Base-by-base conservation (phyloP, 2,329 filamentous ascomycete genomes). In the Stachybotrys echinatus region DNA sequence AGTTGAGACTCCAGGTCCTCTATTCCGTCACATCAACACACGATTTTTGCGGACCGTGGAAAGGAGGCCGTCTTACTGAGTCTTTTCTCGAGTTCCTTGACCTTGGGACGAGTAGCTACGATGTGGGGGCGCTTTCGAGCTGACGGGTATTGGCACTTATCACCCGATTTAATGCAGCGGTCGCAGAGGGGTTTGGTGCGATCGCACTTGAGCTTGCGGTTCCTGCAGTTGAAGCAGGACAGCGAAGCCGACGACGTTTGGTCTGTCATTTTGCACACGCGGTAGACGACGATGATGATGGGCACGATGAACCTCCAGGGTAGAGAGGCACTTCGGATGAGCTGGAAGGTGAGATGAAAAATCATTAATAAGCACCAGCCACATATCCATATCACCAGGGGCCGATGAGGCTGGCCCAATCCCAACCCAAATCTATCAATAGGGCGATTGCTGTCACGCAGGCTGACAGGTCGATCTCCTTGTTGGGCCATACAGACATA, bases 1-100 rank as follows among this genome's bases (percentile, higher is more conserved):
- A 57, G 19, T 18, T 48, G 48, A 0, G 42, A 47, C 34, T 57
- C 55, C 37, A 85, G 74, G 46, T 80, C 71, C 23, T 54, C 55
- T 57, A 5, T 31, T 31, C n/a, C n/a, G n/a, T n/a, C 27, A 31
- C 12, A 12, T 31, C 27, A 31, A 12, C 27, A 6, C 12, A 12
- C 12, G 27, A 31, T 12, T 7, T 31, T 6, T 7, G 6, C 7
- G 12, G 12, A 12, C 12, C 27, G 27, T 12, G 27, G 19, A 18
- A 5, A 21, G 5, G 27, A 12, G 14, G 19, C 10, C 38, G 3
- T 48, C 52, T 50, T 46, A 65, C 58, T 54, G 22, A 65, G 23
- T 22, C 56, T 52, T 7, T 52, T 54, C 49, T 64, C 60, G 7
- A 66, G 49, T 34, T 65, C 61, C 23, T 56, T 56, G n/a, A 66